Evolutionary conservation across 1,284 basidiomycete genomes (phyloP).

Genomic region (Leccinum olivaceoglutinosum): DNA sequence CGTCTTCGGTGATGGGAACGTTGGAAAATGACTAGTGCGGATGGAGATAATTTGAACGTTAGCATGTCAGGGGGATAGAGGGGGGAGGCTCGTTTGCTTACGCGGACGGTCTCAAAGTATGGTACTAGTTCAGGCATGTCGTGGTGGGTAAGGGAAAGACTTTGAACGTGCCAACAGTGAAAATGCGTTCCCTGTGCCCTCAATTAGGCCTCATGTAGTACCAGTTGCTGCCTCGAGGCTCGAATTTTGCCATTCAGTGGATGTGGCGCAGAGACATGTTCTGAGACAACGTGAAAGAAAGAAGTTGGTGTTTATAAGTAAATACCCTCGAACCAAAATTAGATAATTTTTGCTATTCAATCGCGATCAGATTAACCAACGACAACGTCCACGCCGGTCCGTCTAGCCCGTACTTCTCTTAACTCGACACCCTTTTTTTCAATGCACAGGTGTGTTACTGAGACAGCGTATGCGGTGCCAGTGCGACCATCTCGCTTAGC

Average conservation of each 20-base stretch:
- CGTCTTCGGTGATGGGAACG: conserved; percentile 69
- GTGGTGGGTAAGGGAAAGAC: conserved; percentile 9
- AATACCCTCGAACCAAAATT: conserved; percentile 13
- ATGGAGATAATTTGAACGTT: not conserved
- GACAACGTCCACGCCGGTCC: conserved; percentile 5
- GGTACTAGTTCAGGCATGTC: conserved; percentile 36
- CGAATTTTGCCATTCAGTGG: conserved; percentile 8
- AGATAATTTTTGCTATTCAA: conserved; percentile 22
- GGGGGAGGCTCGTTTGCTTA: conserved; percentile 22
- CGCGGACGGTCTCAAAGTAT: conserved; percentile 82
- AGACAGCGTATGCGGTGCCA: not conserved
- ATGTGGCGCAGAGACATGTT: conserved; percentile 24
- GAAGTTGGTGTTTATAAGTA: conserved; percentile 15
- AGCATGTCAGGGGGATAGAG: not conserved
- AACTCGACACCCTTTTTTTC: not conserved
- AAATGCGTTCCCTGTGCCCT: not conserved
- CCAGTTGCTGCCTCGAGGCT: conserved; percentile 27
- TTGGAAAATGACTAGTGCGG: conserved; percentile 75
- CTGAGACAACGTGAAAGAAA: conserved; percentile 21
- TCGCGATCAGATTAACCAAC: conserved; percentile 15
- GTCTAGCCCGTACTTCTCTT: conserved; percentile 4
- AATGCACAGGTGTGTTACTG: not conserved
- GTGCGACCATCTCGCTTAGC: conserved; percentile 1
- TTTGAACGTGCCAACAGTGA: not conserved
- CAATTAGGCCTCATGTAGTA: conserved; percentile 17